A percentile compares a stretch with the other conserved stretches of the same genome.
phyloP scores from a whole-genome alignment of 1,284 basidiomycete species.

The Somion occarium region DNA sequence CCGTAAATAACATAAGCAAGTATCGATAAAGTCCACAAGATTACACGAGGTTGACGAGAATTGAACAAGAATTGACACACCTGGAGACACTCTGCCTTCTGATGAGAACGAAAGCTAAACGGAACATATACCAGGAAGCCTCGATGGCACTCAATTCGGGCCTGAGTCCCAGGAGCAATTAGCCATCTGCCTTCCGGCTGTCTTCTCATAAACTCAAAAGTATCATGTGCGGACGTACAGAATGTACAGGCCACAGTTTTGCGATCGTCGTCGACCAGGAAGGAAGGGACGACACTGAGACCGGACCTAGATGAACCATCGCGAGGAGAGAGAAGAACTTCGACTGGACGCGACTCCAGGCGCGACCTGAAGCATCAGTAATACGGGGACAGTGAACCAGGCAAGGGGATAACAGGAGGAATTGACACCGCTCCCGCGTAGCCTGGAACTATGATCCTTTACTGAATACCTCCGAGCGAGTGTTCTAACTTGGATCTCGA shows the following conservation, averaged over 20 bases:
- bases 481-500: no score
- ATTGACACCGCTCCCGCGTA: no score
- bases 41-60: neutral
- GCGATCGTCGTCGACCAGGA: neutral
- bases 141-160: neutral
- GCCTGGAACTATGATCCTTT: no score
- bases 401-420: no score
- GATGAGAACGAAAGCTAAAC: neutral
- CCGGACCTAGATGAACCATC: neutral
- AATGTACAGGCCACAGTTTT: no score
- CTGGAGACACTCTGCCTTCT: neutral
- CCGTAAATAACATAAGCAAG: neutral
- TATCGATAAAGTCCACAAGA: neutral
- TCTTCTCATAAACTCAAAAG: neutral
- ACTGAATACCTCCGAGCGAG: no score
- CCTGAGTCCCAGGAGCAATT: neutral
- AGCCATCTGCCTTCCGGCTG: neutral
- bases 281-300: neutral
- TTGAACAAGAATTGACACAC: neutral
- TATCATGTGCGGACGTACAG: neutral
- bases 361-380: no score
- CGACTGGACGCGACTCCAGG: no score
- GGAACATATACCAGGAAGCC: neutral
- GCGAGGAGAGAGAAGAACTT: neutral
- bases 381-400: no score